Conservation (phyloP, 2,329 filamentous ascomycete species). For the Huntiella bhutanensis region DNA sequence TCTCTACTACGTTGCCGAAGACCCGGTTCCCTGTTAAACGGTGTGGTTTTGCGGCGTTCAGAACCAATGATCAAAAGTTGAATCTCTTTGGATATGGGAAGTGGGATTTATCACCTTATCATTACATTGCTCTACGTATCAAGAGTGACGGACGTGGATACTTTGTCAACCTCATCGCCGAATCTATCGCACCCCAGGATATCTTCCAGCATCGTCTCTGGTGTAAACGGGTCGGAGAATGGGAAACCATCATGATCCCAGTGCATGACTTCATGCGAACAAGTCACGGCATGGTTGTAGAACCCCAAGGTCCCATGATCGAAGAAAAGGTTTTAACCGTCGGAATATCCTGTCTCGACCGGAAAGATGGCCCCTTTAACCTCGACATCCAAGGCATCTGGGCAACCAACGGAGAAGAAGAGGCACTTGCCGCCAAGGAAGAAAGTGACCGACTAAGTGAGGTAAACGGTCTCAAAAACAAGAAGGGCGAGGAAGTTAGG, state of each 20-base stretch:
- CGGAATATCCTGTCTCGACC: slow-evolving; percentile 75
- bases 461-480: slow-evolving; percentile 10
- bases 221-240: slow-evolving; percentile 57
- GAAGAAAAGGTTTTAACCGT: slow-evolving; percentile 70
- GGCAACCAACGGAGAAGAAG: slow-evolving; percentile 51
- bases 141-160: slow-evolving; percentile 85
- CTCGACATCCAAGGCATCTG: slow-evolving; percentile 71
- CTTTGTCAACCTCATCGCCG: slow-evolving; percentile 88
- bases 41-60: slow-evolving; percentile 76
- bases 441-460: too few relatives aligned
- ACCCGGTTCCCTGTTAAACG: slow-evolving; percentile 57
- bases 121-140: slow-evolving; percentile 70
- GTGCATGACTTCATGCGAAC: slow-evolving; percentile 91
- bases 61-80: slow-evolving; percentile 55
- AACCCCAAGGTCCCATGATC: slow-evolving; percentile 81
- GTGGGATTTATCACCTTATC: slow-evolving; percentile 82
- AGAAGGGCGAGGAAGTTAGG: slow-evolving; percentile 10
- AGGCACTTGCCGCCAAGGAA: not conserved
- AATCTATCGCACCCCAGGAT: slow-evolving; percentile 84
- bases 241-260: slow-evolving; percentile 87
- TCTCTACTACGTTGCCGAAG: slow-evolving; percentile 66
- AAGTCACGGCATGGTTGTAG: slow-evolving; percentile 77
- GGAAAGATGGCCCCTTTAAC: slow-evolving; percentile 75
- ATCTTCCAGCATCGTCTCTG: slow-evolving; percentile 87
- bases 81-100: slow-evolving; percentile 73